These are phyloP conservation scores for Populus pruinosa DNA, from an alignment of 345 rosid genomes.

Conservation along the genomic window DNA sequence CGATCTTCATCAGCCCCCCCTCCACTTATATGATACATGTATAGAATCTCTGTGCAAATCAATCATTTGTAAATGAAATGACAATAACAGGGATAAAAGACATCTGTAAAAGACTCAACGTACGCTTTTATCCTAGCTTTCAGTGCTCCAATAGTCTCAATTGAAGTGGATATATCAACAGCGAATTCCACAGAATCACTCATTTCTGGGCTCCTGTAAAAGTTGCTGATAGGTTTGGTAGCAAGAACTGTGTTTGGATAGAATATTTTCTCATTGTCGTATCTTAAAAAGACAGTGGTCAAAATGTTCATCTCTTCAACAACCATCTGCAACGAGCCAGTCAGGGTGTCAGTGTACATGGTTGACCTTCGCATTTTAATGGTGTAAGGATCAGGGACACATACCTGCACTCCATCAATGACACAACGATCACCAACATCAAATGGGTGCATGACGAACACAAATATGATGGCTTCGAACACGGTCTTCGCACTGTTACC, in stretches of 20 bases:
- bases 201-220: slow-evolving; percentile 32
- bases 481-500: slow-evolving; percentile 57
- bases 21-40: no score
- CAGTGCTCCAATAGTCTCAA: slow-evolving; percentile 20
- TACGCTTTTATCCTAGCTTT: slow-evolving; percentile 23
- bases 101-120: neutral
- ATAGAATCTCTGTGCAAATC: no score
- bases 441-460: slow-evolving; percentile 76
- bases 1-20: no score
- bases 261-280: slow-evolving; percentile 29
- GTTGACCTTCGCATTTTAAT: neutral
- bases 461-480: slow-evolving; percentile 72
- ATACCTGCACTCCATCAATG: slow-evolving; percentile 72
- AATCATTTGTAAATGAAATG: no score
- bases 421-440: slow-evolving; percentile 87
- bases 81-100: neutral
- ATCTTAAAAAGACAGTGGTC: slow-evolving; percentile 24
- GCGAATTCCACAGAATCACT: slow-evolving; percentile 16
- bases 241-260: slow-evolving; percentile 26
- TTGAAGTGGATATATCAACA: slow-evolving; percentile 26
- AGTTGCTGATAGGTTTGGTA: slow-evolving; percentile 33
- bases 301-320: slow-evolving; percentile 32
- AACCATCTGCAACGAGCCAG: slow-evolving; percentile 21
- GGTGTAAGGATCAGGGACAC: neutral
- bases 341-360: neutral